phyloP scores from a whole-genome alignment of 495 filamentous ascomycete genomes.

The Penicillium roqueforti region DNA sequence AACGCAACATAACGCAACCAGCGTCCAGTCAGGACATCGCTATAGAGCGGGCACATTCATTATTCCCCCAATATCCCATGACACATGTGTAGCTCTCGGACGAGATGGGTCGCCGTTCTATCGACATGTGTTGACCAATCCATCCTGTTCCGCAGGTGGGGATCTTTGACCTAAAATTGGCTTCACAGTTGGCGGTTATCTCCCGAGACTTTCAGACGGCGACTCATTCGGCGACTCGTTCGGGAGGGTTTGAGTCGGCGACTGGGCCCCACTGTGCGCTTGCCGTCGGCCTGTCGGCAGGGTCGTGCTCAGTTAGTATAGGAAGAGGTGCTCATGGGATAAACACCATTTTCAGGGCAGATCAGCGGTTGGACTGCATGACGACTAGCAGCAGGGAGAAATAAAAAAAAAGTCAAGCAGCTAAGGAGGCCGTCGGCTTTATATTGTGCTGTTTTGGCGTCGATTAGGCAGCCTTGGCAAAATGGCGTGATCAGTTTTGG shows the following conservation, averaged over 20 bases:
- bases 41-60: constrained; percentile 2
- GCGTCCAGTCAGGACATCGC: constrained; percentile 22
- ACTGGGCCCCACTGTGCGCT: constrained; percentile 18
- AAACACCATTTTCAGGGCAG: neutral
- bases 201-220: neutral
- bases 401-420: constrained; percentile 13
- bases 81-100: constrained; percentile 9
- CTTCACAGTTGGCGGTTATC: neutral
- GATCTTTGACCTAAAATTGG: neutral
- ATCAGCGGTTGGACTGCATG: neutral
- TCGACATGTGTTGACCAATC: neutral
- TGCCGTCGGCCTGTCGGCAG: constrained; percentile 25
- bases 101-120: constrained; percentile 12
- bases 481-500: constrained; percentile 37
- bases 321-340: neutral
- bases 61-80: neutral
- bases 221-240: constrained; percentile 1
- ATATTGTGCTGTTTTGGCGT: constrained; percentile 25
- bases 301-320: constrained; percentile 5
- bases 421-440: constrained; percentile 22
- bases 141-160: neutral
- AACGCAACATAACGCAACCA: constrained; percentile 34
- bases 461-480: constrained; percentile 33
- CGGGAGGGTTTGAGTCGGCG: neutral
- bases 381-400: neutral